A percentile compares a stretch with the other conserved stretches of the same genome.
Evolutionary conservation across 257 asterid genomes (phyloP).

Genomic region (Misopates orontium): DNA sequence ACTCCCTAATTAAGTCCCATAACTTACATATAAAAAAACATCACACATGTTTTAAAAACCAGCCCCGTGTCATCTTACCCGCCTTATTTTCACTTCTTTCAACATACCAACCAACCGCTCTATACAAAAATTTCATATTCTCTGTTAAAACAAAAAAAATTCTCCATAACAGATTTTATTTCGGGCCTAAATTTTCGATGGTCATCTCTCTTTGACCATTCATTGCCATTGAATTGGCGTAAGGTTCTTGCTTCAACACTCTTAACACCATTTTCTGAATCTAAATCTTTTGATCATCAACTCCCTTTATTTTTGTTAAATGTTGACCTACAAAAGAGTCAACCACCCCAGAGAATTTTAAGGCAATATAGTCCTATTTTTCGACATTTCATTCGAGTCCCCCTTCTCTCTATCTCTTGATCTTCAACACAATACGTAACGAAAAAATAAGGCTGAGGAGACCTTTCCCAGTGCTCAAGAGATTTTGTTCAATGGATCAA

Average conservation of each 20-base stretch:
- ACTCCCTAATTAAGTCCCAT: too few species aligned
- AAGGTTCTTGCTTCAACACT: slow-evolving; percentile 31
- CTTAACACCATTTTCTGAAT: slow-evolving; percentile 8
- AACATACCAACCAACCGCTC: slow-evolving; percentile 3
- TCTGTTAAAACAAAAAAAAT: too few species aligned
- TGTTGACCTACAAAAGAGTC: slow-evolving; percentile 23
- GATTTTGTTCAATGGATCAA: slow-evolving; percentile 41
- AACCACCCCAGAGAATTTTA: slow-evolving; percentile 31
- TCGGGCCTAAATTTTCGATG: slow-evolving; percentile 40
- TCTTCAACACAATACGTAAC: slow-evolving; percentile 27
- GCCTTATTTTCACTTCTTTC: slow-evolving; percentile 4
- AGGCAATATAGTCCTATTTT: slow-evolving; percentile 23
- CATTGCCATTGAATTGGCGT: slow-evolving; percentile 38
- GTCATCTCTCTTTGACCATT: slow-evolving; percentile 29
- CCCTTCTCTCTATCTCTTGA: slow-evolving; percentile 28
- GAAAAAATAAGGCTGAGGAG: slow-evolving; percentile 22
- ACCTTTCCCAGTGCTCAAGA: slow-evolving; percentile 21
- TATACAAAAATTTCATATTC: background rate
- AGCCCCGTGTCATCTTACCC: slow-evolving; percentile 31
- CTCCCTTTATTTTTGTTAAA: background rate
- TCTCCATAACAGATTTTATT: background rate
- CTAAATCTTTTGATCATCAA: slow-evolving; percentile 14
- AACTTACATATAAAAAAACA: too few species aligned
- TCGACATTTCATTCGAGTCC: slow-evolving; percentile 26
- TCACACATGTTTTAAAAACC: too few species aligned